Base-by-base conservation (phyloP, 1,284 basidiomycete species). In the Cryptococcus depauperatus region DNA sequence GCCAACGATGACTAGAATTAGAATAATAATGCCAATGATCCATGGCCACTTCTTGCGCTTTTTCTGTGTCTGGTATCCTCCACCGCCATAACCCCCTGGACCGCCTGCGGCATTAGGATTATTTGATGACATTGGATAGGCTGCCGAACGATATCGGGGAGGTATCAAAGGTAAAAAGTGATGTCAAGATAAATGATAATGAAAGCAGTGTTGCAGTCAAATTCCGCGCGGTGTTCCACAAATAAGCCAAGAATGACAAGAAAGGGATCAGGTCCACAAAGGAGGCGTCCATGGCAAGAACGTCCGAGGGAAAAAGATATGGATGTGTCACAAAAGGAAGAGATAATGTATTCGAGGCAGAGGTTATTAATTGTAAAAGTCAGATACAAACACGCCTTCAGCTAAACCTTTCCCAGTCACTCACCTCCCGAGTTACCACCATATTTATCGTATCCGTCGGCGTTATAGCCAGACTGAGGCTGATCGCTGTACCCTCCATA, bases 1-100 rank as follows among this genome's bases (percentile, higher is more conserved):
- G 44, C 74, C 86, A 51, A 81, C 68, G 57, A 89, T 81, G 56
- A 87, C 75, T 47, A 80, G 59, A 52, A 87, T 68, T 39, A 77
- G 63, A 44, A 84, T 42, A 34, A 73, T 41, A 22, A 59, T 56
- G 3, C 59, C 41, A 50, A 60, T 68, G 45, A 69, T 64, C 62
- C 66, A 69, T 23, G 66, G 58, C 56, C 66, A 67, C 58, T 65
- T 68, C 44, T 63, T 63, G 35, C 61, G 61, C 47, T 62, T 66
- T 56, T 66, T 65, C 49, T 65, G 63, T 27, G 35, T 18, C 41
- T 48, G 43, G n/a, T 47, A 34, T 22, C 48, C 46, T 5, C 50
- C 52, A 7, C 47, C 52, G 21, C 52, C 48, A 9, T 52, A 49
- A 8, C 35, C 35, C 14, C 35, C 35, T n/a, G 61, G 59, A 3